Base-by-base conservation (phyloP, 2,329 filamentous ascomycete species). In the Talaromyces sp. region DNA sequence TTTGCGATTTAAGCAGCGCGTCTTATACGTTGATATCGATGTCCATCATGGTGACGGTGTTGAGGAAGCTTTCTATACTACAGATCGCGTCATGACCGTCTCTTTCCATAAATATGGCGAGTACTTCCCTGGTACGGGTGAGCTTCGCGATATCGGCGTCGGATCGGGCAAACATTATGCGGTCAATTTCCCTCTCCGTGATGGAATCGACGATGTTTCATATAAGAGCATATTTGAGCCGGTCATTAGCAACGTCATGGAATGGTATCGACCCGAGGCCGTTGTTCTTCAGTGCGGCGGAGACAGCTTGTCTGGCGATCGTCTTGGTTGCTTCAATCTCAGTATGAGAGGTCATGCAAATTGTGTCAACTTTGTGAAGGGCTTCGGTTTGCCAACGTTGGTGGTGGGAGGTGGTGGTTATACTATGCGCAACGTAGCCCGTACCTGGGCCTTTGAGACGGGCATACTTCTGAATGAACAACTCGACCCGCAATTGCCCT, bases 401-500 rank as follows among this genome's bases (percentile, higher is more conserved):
- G 81, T 88, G 9, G 77, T 88, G 8, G 85, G 85, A 50, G 85
- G 85, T 40, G 85, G 85, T 64, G 85, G 85, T 39, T 88, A 88
- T 66, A 88, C 85, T 0, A 88, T 88, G 84, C 79, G 85, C 55
- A 88, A 82, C 60, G 80, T 82, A 53, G 77, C 80, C 45, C 79
- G 84, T 51, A 87, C 84, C 1, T 86, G 83, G 84, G 78, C 78
- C 21, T 83, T 79, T 65, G 77, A 97, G 84, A 88, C 75, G 64
- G 93, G 93, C 63, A 83, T 91, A 59, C 81, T 97, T 8, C 89
- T 97, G 19, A 89, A 89, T 28, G 85, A 92, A 60, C 82, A 89
- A 31, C 89, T 97, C 82, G 82, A 85, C 10, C 82, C 88, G 5
- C 86, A 89, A n/a, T 80, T 97, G 40, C 93, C 93, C 0, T 97